These are phyloP conservation scores for Solanum neorickii DNA, from an alignment of 257 asterid species.

Conservation along the genomic window DNA sequence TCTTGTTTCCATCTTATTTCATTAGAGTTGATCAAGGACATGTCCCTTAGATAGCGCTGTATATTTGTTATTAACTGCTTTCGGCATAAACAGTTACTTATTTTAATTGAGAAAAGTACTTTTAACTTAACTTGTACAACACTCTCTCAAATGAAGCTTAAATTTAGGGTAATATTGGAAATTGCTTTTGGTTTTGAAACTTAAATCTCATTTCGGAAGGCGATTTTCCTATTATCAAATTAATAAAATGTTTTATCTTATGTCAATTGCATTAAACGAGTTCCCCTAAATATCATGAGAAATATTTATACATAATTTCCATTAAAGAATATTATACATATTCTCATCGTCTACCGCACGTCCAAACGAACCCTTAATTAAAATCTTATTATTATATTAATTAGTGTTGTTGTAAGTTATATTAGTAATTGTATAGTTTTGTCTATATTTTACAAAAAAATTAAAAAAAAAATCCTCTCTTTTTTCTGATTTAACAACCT, in stretches of 20 bases:
- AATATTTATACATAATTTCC: not conserved
- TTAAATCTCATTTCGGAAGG: not conserved
- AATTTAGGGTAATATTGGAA: not conserved
- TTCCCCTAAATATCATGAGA: not conserved
- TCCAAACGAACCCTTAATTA: not conserved
- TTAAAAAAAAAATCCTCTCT: too few relatives aligned
- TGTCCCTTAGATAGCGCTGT: not conserved
- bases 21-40: not conserved
- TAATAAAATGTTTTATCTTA: not conserved
- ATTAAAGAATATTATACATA: not conserved
- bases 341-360: not conserved
- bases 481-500: not conserved
- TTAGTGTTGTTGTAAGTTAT: not conserved
- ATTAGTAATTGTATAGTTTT: not conserved
- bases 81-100: not conserved
- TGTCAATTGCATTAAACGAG: not conserved
- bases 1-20: not conserved
- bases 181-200: not conserved
- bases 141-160: not conserved
- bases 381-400: not conserved
- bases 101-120: not conserved
- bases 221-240: not conserved
- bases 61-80: not conserved
- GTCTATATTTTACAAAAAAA: not conserved
- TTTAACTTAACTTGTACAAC: not conserved